Evolutionary conservation across 257 asterid species (phyloP).

Genomic region (Salvia miltiorrhiza): DNA sequence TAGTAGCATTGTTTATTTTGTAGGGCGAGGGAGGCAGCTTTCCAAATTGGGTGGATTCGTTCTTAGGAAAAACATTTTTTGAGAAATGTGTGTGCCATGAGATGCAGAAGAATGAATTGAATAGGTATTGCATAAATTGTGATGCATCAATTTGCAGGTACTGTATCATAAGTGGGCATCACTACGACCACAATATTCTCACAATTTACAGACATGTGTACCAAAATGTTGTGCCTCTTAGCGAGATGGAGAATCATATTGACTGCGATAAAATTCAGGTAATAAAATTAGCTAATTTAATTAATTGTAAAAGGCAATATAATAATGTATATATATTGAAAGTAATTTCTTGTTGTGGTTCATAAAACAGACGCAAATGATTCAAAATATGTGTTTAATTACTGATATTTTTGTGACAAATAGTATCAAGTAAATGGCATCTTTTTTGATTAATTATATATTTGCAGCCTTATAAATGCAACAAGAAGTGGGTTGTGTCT

Average conservation of each 20-base stretch:
- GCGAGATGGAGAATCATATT: conserved; percentile 27
- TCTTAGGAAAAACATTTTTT: conserved; percentile 33
- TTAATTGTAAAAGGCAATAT: too few relatives aligned
- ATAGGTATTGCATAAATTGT: conserved; percentile 40
- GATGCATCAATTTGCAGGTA: conserved; percentile 30
- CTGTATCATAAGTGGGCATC: conserved; percentile 25
- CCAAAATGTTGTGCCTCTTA: conserved; percentile 40
- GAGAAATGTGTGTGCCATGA: conserved; percentile 35
- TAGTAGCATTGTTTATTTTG: background rate
- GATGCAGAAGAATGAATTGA: conserved; percentile 30
- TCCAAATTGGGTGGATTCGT: conserved; percentile 32
- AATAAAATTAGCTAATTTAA: background rate
- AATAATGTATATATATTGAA: too few relatives aligned
- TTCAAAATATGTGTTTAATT: too few relatives aligned
- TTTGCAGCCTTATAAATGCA: conserved; percentile 39
- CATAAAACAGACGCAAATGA: too few relatives aligned
- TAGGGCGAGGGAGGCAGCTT: background rate
- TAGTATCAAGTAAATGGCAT: too few relatives aligned
- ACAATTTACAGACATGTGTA: conserved; percentile 46
- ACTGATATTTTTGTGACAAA: too few relatives aligned
- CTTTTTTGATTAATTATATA: too few relatives aligned
- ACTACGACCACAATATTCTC: conserved; percentile 26
- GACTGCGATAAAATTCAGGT: conserved; percentile 40
- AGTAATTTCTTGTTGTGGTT: too few relatives aligned
- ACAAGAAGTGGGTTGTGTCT: conserved; percentile 42